phyloP scores from a whole-genome alignment of 768 basidiomycete species.

The Polyporus arcularius region DNA sequence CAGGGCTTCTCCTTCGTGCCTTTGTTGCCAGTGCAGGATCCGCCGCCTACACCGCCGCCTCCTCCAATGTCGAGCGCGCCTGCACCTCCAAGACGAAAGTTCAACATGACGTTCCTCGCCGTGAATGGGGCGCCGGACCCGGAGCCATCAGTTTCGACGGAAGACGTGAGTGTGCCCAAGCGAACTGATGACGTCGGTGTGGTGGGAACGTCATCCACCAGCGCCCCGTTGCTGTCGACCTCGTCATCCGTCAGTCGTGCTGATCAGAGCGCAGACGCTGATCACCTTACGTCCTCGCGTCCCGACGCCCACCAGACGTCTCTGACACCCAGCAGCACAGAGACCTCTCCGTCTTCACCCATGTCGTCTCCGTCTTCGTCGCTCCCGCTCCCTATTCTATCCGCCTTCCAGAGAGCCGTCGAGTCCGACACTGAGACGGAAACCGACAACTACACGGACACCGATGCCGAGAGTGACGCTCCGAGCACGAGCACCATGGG shows the following conservation, averaged over 20 bases:
- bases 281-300: slow-evolving; percentile 1
- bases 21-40: slow-evolving; percentile 27
- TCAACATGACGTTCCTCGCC: slow-evolving; percentile 22
- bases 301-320: not conserved
- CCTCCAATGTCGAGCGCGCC: not conserved
- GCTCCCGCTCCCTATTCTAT: slow-evolving; percentile 13
- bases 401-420: not conserved
- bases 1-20: slow-evolving; percentile 27
- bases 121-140: slow-evolving; percentile 10
- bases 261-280: slow-evolving; percentile 10
- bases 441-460: slow-evolving; percentile 24
- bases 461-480: slow-evolving; percentile 28
- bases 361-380: slow-evolving; percentile 20
- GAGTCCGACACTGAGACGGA: slow-evolving; percentile 22
- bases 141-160: not conserved
- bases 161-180: not conserved
- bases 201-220: slow-evolving; percentile 2
- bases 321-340: not conserved
- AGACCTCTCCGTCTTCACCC: not conserved
- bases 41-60: slow-evolving; percentile 7
- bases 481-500: slow-evolving; percentile 24
- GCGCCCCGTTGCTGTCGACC: slow-evolving; percentile 10
- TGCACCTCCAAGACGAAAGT: slow-evolving; percentile 6
- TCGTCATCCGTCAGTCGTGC: slow-evolving; percentile 1
- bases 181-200: not conserved